Evolutionary conservation across 2,329 filamentous ascomycete species (phyloP).

Genomic region (Ophiostoma montium): DNA sequence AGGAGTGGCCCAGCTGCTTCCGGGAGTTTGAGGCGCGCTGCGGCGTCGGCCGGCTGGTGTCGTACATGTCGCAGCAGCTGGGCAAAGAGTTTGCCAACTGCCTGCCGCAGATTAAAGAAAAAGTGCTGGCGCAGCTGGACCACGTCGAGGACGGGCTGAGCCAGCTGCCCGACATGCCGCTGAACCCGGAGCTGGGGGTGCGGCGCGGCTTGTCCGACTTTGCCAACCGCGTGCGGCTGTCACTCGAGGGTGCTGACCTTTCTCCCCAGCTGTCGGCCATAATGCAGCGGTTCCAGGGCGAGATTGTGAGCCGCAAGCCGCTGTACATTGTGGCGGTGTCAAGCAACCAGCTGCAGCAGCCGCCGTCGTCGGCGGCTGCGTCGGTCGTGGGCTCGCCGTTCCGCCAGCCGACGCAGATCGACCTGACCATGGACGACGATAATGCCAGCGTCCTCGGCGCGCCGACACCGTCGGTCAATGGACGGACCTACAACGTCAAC

Average conservation of each 20-base stretch:
- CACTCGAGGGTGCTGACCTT: constrained; percentile 34
- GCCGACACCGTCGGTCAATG: no score
- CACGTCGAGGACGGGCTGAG: constrained; percentile 40
- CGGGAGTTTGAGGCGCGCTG: constrained; percentile 32
- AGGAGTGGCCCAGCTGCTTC: constrained; percentile 36
- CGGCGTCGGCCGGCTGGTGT: constrained; percentile 38
- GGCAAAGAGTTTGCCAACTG: constrained; percentile 39
- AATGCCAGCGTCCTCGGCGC: constrained; percentile 11
- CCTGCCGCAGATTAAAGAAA: constrained; percentile 30
- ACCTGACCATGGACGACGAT: constrained; percentile 25
- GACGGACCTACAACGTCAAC: neutral
- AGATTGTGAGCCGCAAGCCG: constrained; percentile 32
- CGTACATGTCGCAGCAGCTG: constrained; percentile 37
- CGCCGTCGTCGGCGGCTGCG: neutral
- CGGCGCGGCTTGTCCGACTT: constrained; percentile 45
- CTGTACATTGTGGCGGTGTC: constrained; percentile 25
- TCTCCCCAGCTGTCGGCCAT: constrained; percentile 30
- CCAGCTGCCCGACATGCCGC: constrained; percentile 50
- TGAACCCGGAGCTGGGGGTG: constrained; percentile 53
- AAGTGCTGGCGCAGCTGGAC: constrained; percentile 33
- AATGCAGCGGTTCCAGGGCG: constrained; percentile 36
- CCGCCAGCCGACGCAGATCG: constrained; percentile 12
- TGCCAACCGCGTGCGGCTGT: constrained; percentile 34
- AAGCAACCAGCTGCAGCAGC: neutral
- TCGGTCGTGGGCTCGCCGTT: neutral